A percentile compares a stretch with the other conserved stretches of the same genome.
These are phyloP conservation scores for Paecilomyces dactylethromorphus DNA, from an alignment of 2,329 filamentous ascomycete species.

Conservation along the genomic window DNA sequence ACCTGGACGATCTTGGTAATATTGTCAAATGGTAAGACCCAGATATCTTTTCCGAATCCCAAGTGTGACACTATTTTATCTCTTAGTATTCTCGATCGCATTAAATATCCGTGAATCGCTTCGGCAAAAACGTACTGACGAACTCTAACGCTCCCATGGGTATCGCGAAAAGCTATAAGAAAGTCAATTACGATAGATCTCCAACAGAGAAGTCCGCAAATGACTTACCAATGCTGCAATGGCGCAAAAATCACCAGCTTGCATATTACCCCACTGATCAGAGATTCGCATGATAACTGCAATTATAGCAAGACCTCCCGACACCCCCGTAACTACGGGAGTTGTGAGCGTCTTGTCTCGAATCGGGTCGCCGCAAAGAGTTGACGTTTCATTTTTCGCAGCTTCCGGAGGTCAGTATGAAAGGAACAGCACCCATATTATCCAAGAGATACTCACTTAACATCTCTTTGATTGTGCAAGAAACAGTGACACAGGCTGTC, in stretches of 20 bases:
- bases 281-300: constrained; percentile 5
- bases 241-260: background rate
- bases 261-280: background rate
- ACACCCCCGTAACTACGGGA: constrained; percentile 4
- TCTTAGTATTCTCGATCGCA: background rate
- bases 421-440: background rate
- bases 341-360: background rate
- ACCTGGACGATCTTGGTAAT: background rate
- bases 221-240: background rate
- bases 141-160: constrained; percentile 8
- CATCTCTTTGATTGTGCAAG: background rate
- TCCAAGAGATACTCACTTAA: background rate
- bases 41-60: background rate
- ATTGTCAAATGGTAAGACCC: background rate
- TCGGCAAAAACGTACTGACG: constrained; percentile 4
- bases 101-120: background rate
- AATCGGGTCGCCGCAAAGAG: background rate
- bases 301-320: constrained; percentile 6
- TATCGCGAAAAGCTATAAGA: constrained; percentile 4
- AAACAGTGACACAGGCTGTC: background rate
- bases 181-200: background rate
- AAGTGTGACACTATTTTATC: background rate
- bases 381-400: constrained; percentile 7
- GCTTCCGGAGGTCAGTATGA: background rate
- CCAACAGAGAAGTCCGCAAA: background rate